phyloP scores from a whole-genome alignment of 495 filamentous ascomycete species.

The Hypoxylon fuscum region DNA sequence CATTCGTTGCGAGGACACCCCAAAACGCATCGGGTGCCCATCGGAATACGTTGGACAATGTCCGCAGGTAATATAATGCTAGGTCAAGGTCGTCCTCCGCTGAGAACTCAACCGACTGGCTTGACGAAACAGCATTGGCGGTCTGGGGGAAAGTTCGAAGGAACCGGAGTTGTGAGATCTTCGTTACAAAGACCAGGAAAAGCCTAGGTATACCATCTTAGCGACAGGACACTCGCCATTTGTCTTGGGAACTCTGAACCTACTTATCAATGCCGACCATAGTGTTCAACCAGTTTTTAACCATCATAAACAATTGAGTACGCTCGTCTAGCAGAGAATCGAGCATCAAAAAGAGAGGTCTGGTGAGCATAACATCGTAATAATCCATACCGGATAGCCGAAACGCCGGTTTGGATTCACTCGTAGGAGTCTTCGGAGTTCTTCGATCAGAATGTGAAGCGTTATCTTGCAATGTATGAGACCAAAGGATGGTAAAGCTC shows the following conservation, averaged over 20 bases:
- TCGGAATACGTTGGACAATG: slow-evolving; percentile 74
- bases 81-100: slow-evolving; percentile 75
- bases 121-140: slow-evolving; percentile 39
- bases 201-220: slow-evolving; percentile 50
- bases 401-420: slow-evolving; percentile 56
- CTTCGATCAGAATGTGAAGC: slow-evolving; percentile 55
- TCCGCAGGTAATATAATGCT: slow-evolving; percentile 80
- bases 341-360: slow-evolving; percentile 83
- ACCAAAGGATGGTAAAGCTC: slow-evolving; percentile 80
- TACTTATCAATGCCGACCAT: slow-evolving; percentile 73
- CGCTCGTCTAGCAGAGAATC: slow-evolving; percentile 79
- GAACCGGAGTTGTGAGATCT: slow-evolving; percentile 63
- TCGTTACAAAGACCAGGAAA: slow-evolving; percentile 64
- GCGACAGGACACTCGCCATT: not conserved
- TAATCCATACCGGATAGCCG: slow-evolving; percentile 61
- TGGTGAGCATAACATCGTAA: slow-evolving; percentile 77
- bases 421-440: slow-evolving; percentile 58
- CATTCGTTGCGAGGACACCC: slow-evolving; percentile 64
- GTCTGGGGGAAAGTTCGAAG: slow-evolving; percentile 53
- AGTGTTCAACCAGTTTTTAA: slow-evolving; percentile 83
- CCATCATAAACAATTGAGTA: slow-evolving; percentile 76
- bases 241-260: slow-evolving; percentile 22
- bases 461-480: slow-evolving; percentile 75
- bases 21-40: slow-evolving; percentile 69
- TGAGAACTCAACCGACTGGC: slow-evolving; percentile 40